Conservation (phyloP, 371 early-diverging fungal species). For the Syncephalastrum monosporum region DNA sequence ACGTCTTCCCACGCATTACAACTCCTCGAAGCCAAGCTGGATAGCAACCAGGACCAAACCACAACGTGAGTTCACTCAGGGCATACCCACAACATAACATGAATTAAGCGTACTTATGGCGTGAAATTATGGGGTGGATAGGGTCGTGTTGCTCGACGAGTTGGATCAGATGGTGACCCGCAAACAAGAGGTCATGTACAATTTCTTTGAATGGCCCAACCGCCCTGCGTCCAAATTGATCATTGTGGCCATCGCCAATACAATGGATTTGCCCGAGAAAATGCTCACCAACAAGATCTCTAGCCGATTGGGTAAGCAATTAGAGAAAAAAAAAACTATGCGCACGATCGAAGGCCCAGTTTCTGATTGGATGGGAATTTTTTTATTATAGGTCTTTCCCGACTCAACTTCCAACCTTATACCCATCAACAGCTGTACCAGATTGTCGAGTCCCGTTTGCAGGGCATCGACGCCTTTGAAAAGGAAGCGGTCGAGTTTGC, state of each 20-base stretch:
- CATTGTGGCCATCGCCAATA: slow-evolving; percentile 97
- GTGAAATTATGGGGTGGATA: slow-evolving; percentile 15
- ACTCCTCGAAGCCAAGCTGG: slow-evolving; percentile 72
- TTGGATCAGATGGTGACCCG: slow-evolving; percentile 93
- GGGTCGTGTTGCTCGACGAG: slow-evolving; percentile 97
- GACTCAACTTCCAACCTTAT: slow-evolving; percentile 93
- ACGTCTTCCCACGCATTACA: slow-evolving; percentile 78
- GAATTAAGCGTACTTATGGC: too few species aligned
- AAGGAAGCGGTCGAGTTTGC: slow-evolving; percentile 90
- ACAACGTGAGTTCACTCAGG: slow-evolving; percentile 29
- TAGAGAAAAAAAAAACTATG: too few species aligned
- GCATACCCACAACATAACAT: background rate
- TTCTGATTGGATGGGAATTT: slow-evolving; percentile 4
- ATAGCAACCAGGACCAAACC: slow-evolving; percentile 34
- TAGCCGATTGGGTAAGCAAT: slow-evolving; percentile 79
- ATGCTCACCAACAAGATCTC: slow-evolving; percentile 91
- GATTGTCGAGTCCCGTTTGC: slow-evolving; percentile 83
- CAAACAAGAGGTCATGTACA: slow-evolving; percentile 94
- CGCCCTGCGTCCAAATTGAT: slow-evolving; percentile 78
- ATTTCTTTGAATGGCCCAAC: slow-evolving; percentile 98
- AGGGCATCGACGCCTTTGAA: slow-evolving; percentile 73
- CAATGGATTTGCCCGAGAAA: slow-evolving; percentile 98
- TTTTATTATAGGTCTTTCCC: slow-evolving; percentile 60
- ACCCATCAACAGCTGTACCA: slow-evolving; percentile 75
- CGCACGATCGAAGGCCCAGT: too few species aligned